A percentile compares a stretch with the other conserved stretches of the same genome.
Conservation (phyloP, 192 early-diverging fungal genomes). For the Coemansia sp. region DNA sequence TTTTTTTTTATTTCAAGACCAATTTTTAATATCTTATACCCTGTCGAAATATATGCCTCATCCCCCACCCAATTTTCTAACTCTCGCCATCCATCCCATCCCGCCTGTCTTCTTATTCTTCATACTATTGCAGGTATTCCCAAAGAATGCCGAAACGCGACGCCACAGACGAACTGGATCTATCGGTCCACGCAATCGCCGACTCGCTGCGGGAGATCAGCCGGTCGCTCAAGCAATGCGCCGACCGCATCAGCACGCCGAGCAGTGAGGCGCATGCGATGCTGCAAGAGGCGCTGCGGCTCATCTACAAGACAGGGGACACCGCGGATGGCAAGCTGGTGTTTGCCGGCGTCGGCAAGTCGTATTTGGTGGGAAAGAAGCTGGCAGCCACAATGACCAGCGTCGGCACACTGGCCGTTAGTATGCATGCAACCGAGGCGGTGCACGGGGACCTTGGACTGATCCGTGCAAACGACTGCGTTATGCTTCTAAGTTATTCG, state of each 20-base stretch:
- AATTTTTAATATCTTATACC: too few species aligned
- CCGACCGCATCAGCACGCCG: slow-evolving; percentile 9
- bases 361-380: slow-evolving; percentile 37
- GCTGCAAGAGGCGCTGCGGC: slow-evolving; percentile 18
- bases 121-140: not conserved
- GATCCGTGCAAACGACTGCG: slow-evolving; percentile 21
- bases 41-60: too few species aligned
- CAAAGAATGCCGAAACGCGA: slow-evolving; percentile 8
- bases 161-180: slow-evolving; percentile 9
- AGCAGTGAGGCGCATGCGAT: not conserved
- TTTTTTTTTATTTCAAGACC: too few species aligned
- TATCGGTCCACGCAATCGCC: slow-evolving; percentile 1
- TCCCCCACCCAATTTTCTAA: not conserved
- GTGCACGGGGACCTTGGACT: slow-evolving; percentile 46
- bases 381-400: slow-evolving; percentile 44
- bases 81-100: too few species aligned
- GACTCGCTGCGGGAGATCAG: slow-evolving; percentile 22
- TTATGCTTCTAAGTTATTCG: slow-evolving; percentile 43
- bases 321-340: slow-evolving; percentile 18
- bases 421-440: slow-evolving; percentile 42
- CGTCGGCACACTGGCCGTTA: slow-evolving; percentile 29
- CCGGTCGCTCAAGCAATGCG: slow-evolving; percentile 25
- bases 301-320: slow-evolving; percentile 14
- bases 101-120: not conserved
- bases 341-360: slow-evolving; percentile 45